A percentile compares a stretch with the other conserved stretches of the same genome.
Evolutionary conservation across 202 grass and related monocot species (phyloP).

Genomic region (Hordeum pubiflorum): DNA sequence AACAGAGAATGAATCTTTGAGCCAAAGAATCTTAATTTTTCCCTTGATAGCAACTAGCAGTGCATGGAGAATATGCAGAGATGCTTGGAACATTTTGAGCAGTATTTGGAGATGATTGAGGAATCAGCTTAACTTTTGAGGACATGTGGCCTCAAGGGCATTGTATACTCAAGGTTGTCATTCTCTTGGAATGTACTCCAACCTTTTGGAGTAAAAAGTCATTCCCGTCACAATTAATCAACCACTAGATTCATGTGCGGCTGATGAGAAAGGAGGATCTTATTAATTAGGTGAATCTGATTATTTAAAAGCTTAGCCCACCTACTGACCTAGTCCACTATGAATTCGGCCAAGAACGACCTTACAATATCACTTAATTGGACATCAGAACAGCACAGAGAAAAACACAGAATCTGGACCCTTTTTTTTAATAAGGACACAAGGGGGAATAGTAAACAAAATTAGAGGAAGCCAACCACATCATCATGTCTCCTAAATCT

Average conservation of each 20-base stretch:
- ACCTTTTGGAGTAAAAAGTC: conserved; percentile 29
- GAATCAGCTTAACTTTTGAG: conserved; percentile 24
- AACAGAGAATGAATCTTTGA: not conserved
- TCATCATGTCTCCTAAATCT: not conserved
- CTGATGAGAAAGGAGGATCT: conserved; percentile 17
- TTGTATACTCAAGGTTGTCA: conserved; percentile 29
- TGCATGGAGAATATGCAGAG: conserved; percentile 25
- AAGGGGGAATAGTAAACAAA: not conserved
- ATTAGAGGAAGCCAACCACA: not conserved
- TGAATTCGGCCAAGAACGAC: not conserved
- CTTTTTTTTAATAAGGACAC: not conserved
- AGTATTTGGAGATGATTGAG: conserved; percentile 13
- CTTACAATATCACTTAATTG: not conserved
- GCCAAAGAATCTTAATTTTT: conserved; percentile 10
- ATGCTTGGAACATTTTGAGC: not conserved
- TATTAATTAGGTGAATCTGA: conserved; percentile 17
- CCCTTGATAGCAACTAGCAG: conserved; percentile 8
- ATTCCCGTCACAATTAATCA: conserved; percentile 32
- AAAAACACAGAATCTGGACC: not conserved
- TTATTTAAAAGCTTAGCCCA: conserved; percentile 27
- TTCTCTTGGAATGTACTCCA: conserved; percentile 48
- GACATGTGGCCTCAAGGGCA: not conserved
- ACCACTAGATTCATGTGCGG: conserved; percentile 28
- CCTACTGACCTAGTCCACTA: not conserved
- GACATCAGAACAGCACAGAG: conserved; percentile 16